These are phyloP conservation scores for Yarrowia sp. DNA, from an alignment of 805 yeast genomes.

Conservation along the genomic window DNA sequence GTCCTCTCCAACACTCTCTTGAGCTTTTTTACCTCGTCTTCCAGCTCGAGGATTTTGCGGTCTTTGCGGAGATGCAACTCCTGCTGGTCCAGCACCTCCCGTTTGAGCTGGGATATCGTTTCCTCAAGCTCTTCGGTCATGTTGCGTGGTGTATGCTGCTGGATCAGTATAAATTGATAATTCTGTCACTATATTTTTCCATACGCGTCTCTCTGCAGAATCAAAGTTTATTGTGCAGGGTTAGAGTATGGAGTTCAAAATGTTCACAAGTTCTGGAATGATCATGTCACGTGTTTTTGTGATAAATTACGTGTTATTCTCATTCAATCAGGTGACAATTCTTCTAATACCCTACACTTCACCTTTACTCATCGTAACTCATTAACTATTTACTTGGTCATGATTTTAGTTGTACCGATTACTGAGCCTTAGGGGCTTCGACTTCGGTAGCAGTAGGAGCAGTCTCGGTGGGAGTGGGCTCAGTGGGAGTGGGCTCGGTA, in stretches of 20 bases:
- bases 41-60: not conserved
- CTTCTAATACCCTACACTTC: too few relatives aligned
- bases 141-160: not conserved
- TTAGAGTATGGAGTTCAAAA: too few relatives aligned
- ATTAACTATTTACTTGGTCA: too few relatives aligned
- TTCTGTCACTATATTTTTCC: not conserved
- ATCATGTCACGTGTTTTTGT: too few relatives aligned
- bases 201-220: not conserved
- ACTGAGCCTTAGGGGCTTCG: too few relatives aligned
- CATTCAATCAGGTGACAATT: too few relatives aligned
- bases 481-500: not conserved
- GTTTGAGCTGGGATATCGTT: not conserved
- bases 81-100: not conserved
- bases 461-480: not conserved
- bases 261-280: too few relatives aligned
- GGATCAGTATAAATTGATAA: not conserved
- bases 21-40: not conserved
- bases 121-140: slow-evolving; percentile 7
- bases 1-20: not conserved
- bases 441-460: not conserved
- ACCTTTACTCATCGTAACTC: too few relatives aligned
- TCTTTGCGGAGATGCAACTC: not conserved
- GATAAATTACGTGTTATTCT: too few relatives aligned
- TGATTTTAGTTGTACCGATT: too few relatives aligned
- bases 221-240: too few relatives aligned